Evolutionary conservation across 2,329 filamentous ascomycete genomes (phyloP).

Genomic region (Ramularia endophylla): DNA sequence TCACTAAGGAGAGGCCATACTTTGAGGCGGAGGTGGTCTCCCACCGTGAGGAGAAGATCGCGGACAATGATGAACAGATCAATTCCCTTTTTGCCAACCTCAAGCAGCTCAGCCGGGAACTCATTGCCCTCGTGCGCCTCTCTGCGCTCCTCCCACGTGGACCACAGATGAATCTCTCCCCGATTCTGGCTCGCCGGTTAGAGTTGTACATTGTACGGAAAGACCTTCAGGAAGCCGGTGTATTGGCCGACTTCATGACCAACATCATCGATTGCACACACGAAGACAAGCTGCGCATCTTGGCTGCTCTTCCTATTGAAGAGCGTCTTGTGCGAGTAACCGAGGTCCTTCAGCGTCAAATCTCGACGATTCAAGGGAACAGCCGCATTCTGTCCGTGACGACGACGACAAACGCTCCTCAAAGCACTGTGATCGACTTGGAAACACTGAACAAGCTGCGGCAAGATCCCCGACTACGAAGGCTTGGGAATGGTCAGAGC

Average conservation of each 20-base stretch:
- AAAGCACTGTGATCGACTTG: slow-evolving; percentile 35
- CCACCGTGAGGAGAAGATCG: slow-evolving; percentile 54
- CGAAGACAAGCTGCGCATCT: slow-evolving; percentile 83
- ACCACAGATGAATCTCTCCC: slow-evolving; percentile 63
- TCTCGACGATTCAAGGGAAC: slow-evolving; percentile 77
- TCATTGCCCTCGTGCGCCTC: slow-evolving; percentile 76
- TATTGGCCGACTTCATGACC: slow-evolving; percentile 92
- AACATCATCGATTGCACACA: slow-evolving; percentile 83
- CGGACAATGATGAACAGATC: slow-evolving; percentile 50
- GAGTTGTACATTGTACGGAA: slow-evolving; percentile 84
- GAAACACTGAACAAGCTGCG: slow-evolving; percentile 40
- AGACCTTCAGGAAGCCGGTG: slow-evolving; percentile 72
- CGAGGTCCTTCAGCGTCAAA: slow-evolving; percentile 75
- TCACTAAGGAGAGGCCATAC: slow-evolving; percentile 73
- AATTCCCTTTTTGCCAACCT: slow-evolving; percentile 70
- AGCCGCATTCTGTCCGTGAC: slow-evolving; percentile 78
- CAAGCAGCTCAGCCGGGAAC: slow-evolving; percentile 77
- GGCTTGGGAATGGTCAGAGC: slow-evolving; percentile 29
- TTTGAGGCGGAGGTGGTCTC: slow-evolving; percentile 76
- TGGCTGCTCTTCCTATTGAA: slow-evolving; percentile 74
- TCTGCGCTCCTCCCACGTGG: slow-evolving; percentile 75
- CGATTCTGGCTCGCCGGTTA: slow-evolving; percentile 76
- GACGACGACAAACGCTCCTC: slow-evolving; percentile 45
- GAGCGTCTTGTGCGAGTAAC: slow-evolving; percentile 75
- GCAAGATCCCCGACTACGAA: slow-evolving; percentile 36